Base-by-base conservation (phyloP, 805 yeast species). In the Saturnispora mendoncae region DNA sequence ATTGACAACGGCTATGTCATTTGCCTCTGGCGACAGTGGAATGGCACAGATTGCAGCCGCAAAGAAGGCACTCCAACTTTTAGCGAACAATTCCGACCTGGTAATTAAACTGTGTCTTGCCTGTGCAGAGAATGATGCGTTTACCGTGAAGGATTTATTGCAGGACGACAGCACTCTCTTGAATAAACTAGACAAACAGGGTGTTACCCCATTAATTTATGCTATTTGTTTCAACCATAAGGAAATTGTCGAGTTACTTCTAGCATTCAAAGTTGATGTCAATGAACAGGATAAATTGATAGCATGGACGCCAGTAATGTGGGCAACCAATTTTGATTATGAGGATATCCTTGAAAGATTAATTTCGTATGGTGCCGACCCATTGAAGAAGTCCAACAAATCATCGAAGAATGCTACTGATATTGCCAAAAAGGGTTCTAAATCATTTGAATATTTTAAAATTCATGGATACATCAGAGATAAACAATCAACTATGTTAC, bases 271-370 rank as follows among this genome's bases (percentile, higher is more conserved):
- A 12, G 73, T 66, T 5, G 76, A 74, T 50, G 67, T 74, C 6
- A 78, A 78, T 50, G 49, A 62, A 28, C 52, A 58, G 7, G 88
- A 80, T 50, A 61, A 67, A 2, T 42, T 74, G 18, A 55, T 72
- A 19, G 67, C 72, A 2, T 78, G 75, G 58, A 72, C 85, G 0
- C 85, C 95, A 9, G 58, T 84, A 34, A 84, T 84, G 92, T 85
- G 95, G 95, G 88, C 94, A 0, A 75, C 84, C 3, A 72, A 78
- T 50, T 67, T 79, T 49, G 72, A 76, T 41, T 74, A 75, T 41
- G 58, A 71, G 44, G 67, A 69, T 10, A 67, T 80, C 34, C 78
- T 75, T 13, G 71, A 74, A 36, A 60, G 70, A 42, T 61, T 85
- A 44, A 58, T 86, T 41, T 73, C 74, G 33, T 67, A 68, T 43